Conservation (phyloP, 257 asterid species). For the Euphrasia confusa region DNA sequence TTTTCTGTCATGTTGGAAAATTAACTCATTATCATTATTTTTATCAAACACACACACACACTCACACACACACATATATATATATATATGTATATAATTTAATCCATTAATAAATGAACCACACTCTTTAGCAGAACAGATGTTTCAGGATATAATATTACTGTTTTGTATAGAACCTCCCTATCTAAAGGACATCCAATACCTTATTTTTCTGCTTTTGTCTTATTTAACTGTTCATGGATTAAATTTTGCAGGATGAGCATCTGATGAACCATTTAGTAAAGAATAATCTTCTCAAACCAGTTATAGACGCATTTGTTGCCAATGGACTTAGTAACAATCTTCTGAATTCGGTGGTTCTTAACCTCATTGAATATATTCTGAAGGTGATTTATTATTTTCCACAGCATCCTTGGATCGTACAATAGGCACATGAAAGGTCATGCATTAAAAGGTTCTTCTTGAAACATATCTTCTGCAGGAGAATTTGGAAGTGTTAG, state of each 20-base stretch:
- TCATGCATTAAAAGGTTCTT: background rate
- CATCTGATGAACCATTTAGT: conserved; percentile 75
- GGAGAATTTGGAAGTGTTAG: conserved; percentile 79
- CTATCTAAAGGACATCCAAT: too few species aligned
- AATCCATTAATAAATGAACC: too few species aligned
- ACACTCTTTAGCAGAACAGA: too few species aligned
- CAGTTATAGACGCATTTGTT: conserved; percentile 75
- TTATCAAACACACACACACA: too few species aligned
- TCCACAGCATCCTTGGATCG: conserved; percentile 15
- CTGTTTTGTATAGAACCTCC: too few species aligned
- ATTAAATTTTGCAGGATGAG: conserved; percentile 72
- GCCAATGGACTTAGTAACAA: conserved; percentile 89
- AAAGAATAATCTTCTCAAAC: conserved; percentile 71
- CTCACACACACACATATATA: too few species aligned
- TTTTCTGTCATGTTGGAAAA: too few species aligned
- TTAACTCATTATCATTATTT: too few species aligned
- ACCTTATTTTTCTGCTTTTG: too few species aligned
- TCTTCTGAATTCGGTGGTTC: conserved; percentile 91
- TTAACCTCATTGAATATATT: conserved; percentile 80
- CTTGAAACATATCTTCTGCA: conserved; percentile 34
- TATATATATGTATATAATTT: too few species aligned
- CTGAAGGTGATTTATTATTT: conserved; percentile 54
- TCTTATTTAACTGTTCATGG: too few species aligned
- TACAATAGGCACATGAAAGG: conserved; percentile 12
- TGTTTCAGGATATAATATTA: too few species aligned